These are phyloP conservation scores for Populus hybrid DNA, from an alignment of 441 rosid genomes.

Conservation along the genomic window DNA sequence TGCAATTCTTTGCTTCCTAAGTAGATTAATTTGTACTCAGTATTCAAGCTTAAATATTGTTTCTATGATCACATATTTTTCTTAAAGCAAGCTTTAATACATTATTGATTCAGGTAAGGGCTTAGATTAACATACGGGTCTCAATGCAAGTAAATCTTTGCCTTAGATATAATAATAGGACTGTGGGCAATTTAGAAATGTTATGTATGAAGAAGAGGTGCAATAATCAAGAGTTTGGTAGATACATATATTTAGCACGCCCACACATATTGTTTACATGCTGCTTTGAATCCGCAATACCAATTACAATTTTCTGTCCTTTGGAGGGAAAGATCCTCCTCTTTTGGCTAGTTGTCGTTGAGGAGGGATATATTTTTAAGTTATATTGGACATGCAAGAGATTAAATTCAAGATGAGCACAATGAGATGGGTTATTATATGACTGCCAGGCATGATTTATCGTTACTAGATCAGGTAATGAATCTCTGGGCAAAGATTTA, in stretches of 20 bases:
- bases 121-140: background rate
- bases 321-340: background rate
- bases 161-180: background rate
- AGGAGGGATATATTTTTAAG: background rate
- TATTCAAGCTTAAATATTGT: background rate
- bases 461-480: background rate
- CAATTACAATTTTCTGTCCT: background rate
- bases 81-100: background rate
- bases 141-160: background rate
- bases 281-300: background rate
- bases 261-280: background rate
- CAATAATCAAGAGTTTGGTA: background rate
- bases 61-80: background rate
- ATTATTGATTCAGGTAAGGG: background rate
- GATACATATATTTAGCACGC: background rate
- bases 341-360: background rate
- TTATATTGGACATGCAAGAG: background rate
- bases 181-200: background rate
- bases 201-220: background rate
- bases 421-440: background rate
- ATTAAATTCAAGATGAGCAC: background rate
- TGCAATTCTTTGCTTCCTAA: background rate
- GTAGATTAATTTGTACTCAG: background rate
- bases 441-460: background rate
- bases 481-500: background rate